Conservation (phyloP, 2,329 filamentous ascomycete species). For the Fusarium sp. region DNA sequence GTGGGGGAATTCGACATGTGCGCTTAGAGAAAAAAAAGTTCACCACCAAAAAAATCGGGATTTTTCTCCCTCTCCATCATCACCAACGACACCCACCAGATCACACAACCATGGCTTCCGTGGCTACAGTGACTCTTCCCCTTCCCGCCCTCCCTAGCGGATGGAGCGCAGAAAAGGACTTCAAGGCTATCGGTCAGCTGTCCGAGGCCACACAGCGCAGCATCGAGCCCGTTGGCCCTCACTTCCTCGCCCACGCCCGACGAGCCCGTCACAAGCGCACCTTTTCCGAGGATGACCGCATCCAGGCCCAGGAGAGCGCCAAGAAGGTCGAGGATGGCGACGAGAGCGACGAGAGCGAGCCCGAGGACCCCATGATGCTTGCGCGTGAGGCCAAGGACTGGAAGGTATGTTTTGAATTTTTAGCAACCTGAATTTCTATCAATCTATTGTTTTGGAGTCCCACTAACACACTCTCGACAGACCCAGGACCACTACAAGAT, state of each 20-base stretch:
- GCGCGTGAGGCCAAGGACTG: conserved; percentile 97
- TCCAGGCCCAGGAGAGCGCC: conserved; percentile 93
- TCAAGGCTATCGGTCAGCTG: conserved; percentile 84
- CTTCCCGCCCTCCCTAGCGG: conserved; percentile 82
- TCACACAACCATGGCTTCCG: conserved; percentile 69
- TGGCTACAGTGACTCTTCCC: conserved; percentile 70
- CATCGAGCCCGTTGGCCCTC: conserved; percentile 95
- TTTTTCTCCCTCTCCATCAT: conserved; percentile 21
- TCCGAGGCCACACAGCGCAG: conserved; percentile 84
- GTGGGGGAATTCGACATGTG: conserved; percentile 38
- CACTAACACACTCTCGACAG: conserved; percentile 55
- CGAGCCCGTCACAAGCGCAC: conserved; percentile 96
- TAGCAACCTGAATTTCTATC: not conserved
- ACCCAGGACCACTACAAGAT: conserved; percentile 98
- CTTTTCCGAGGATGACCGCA: conserved; percentile 97
- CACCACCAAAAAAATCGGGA: conserved; percentile 29
- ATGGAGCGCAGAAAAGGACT: conserved; percentile 91
- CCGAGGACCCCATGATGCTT: conserved; percentile 92
- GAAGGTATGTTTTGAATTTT: conserved; percentile 75
- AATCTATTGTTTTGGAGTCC: not conserved
- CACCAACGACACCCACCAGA: conserved; percentile 37
- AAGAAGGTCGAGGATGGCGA: conserved; percentile 97
- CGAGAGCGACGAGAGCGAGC: conserved; percentile 90
- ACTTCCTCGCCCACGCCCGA: conserved; percentile 97
- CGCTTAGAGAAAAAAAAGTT: conserved; percentile 24